A percentile compares a stretch with the other conserved stretches of the same genome.
Conservation (phyloP, 331 rosid genomes). For the Erythrophleum ivorense region DNA sequence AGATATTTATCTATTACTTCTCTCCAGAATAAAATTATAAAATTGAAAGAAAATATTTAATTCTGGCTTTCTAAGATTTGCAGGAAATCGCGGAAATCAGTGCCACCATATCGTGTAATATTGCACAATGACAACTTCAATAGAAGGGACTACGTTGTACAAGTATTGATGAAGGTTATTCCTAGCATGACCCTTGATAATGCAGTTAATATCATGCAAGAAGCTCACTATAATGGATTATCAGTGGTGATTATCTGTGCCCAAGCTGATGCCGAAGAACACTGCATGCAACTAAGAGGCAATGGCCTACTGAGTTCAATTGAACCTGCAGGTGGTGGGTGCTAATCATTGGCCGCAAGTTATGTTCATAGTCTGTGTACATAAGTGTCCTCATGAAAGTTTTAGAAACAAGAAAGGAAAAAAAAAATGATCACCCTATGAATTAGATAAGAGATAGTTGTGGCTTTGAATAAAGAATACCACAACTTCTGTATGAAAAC, state of each 20-base stretch:
- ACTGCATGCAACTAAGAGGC: slow-evolving; percentile 86
- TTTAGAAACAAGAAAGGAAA: not conserved
- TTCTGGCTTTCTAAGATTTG: slow-evolving; percentile 46
- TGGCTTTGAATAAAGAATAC: slow-evolving; percentile 49
- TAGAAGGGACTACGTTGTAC: slow-evolving; percentile 53
- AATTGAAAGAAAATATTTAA: slow-evolving; percentile 13
- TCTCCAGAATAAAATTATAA: not conserved
- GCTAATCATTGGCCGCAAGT: slow-evolving; percentile 37
- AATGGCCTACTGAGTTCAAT: slow-evolving; percentile 86
- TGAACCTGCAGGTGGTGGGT: slow-evolving; percentile 78
- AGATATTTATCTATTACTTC: slow-evolving; percentile 12
- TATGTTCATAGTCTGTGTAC: slow-evolving; percentile 33
- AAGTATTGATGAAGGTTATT: slow-evolving; percentile 83
- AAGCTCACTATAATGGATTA: slow-evolving; percentile 81
- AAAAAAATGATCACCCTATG: slow-evolving; percentile 25
- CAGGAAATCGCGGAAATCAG: slow-evolving; percentile 53
- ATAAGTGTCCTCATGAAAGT: slow-evolving; percentile 38
- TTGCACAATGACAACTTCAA: slow-evolving; percentile 54
- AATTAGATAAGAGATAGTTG: slow-evolving; percentile 41
- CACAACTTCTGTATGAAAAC: slow-evolving; percentile 24
- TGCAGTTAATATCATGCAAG: slow-evolving; percentile 92
- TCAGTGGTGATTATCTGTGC: slow-evolving; percentile 83
- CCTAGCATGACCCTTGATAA: slow-evolving; percentile 87
- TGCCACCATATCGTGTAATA: slow-evolving; percentile 49
- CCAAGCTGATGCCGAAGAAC: slow-evolving; percentile 90